Percentiles rank a stretch among this genome's conserved stretches.
These are phyloP conservation scores for Thalassiosira allenii DNA, from an alignment of 352 stramenopile species.

Conservation along the genomic window DNA sequence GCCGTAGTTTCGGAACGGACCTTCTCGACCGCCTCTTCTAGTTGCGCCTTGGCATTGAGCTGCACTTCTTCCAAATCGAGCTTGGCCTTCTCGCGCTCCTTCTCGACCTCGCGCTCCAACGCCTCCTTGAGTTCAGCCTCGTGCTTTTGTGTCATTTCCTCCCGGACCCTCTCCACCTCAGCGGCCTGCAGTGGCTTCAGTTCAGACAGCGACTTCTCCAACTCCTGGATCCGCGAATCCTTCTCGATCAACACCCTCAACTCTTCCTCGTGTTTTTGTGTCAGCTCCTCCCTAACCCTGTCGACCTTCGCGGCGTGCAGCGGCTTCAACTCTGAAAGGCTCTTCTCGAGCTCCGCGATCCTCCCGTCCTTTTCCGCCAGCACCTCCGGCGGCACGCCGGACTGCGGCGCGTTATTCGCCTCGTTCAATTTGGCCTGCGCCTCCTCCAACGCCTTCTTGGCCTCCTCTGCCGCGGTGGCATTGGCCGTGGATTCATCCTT, in stretches of 20 bases:
- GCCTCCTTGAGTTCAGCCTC: conserved; percentile 40
- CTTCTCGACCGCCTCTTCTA: conserved; percentile 29
- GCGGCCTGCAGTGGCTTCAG: conserved; percentile 57
- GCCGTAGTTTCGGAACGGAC: conserved; percentile 21
- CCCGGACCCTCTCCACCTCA: conserved; percentile 68
- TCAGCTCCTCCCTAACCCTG: conserved; percentile 60
- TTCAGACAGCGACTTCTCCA: conserved; percentile 45
- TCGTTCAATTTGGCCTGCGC: too few species aligned
- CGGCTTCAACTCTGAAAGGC: conserved; percentile 1
- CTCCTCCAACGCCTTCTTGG: conserved; percentile 45
- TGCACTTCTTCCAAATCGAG: conserved; percentile 33
- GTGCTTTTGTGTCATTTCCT: conserved; percentile 49
- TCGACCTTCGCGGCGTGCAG: conserved; percentile 47
- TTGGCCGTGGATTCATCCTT: conserved; percentile 27
- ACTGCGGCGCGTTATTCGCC: neutral
- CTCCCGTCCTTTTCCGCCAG: conserved; percentile 58
- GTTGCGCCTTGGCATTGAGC: conserved; percentile 11
- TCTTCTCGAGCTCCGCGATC: conserved; percentile 40
- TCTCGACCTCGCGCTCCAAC: conserved; percentile 15
- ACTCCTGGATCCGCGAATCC: conserved; percentile 1
- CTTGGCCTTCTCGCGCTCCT: conserved; percentile 24
- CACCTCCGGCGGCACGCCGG: conserved; percentile 9
- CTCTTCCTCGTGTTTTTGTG: conserved; percentile 41
- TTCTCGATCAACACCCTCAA: conserved; percentile 27
- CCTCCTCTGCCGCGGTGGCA: conserved; percentile 33